These are phyloP conservation scores for Neocallimastix lanati DNA, from an alignment of 192 early-diverging fungal species.

Conservation along the genomic window DNA sequence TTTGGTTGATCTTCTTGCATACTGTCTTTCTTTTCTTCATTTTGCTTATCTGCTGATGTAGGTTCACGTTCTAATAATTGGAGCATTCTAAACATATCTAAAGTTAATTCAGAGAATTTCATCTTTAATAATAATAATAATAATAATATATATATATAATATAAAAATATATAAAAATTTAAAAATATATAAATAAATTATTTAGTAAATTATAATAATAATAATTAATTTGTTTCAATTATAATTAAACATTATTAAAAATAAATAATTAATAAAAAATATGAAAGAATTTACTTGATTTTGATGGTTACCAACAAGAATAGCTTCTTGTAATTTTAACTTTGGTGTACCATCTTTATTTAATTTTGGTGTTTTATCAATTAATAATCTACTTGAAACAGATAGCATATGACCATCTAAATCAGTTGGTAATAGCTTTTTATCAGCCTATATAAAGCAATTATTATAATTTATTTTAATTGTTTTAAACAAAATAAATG, in stretches of 20 bases:
- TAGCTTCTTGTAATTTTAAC: slow-evolving; percentile 76
- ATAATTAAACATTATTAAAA: too few species aligned
- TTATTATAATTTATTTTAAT: too few species aligned
- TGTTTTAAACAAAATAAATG: too few species aligned
- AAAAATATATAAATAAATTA: too few species aligned
- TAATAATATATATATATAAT: too few species aligned
- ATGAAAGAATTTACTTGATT: slow-evolving; percentile 46
- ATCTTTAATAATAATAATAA: too few species aligned
- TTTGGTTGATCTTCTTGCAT: slow-evolving; percentile 1
- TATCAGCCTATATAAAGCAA: too few species aligned
- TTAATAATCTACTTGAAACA: slow-evolving; percentile 28
- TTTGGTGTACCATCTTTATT: slow-evolving; percentile 41
- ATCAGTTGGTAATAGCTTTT: slow-evolving; percentile 47
- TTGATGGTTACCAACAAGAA: slow-evolving; percentile 85
- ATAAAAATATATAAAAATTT: too few species aligned
- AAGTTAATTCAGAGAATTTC: slow-evolving; percentile 89
- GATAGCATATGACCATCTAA: slow-evolving; percentile 9
- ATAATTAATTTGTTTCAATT: too few species aligned
- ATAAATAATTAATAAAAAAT: too few species aligned
- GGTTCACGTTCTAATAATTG: slow-evolving; percentile 80
- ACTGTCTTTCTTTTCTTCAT: slow-evolving; percentile 1
- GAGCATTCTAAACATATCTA: slow-evolving; percentile 92
- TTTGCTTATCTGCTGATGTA: slow-evolving; percentile 3
- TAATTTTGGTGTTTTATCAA: slow-evolving; percentile 15
- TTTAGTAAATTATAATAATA: too few species aligned